Evolutionary conservation across 257 asterid species (phyloP).

Genomic region (Petunia secreta): DNA sequence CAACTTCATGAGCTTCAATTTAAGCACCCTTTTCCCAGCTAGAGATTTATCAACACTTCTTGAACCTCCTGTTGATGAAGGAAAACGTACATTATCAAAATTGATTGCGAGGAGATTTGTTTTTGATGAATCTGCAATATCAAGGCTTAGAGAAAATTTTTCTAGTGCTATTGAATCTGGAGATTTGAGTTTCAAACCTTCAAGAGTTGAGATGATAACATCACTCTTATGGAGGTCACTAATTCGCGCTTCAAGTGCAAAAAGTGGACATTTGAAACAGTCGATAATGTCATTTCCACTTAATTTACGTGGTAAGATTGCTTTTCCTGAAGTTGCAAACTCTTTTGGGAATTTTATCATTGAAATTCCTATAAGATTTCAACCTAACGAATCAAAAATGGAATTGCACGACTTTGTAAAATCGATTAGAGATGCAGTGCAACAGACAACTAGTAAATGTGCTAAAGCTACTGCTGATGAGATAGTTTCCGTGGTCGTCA

Average conservation of each 20-base stretch:
- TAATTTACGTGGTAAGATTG: constrained; percentile 22
- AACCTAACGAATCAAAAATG: no score
- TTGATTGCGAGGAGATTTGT: constrained; percentile 3
- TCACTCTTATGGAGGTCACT: no score
- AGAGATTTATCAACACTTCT: not conserved
- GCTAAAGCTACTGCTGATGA: not conserved
- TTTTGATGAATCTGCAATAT: constrained; percentile 1
- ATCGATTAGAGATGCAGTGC: no score
- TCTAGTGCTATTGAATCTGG: no score
- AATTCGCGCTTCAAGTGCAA: not conserved
- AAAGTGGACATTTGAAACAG: not conserved
- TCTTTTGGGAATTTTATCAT: constrained; percentile 30
- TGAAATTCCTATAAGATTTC: not conserved
- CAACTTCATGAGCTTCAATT: not conserved
- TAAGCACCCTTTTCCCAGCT: constrained; percentile 26
- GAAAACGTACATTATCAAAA: not conserved
- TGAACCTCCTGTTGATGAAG: not conserved
- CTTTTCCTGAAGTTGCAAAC: not conserved
- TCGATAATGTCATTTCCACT: constrained; percentile 12
- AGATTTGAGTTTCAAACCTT: not conserved
- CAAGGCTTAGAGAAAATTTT: constrained; percentile 10
- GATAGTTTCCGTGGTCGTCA: not conserved
- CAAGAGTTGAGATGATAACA: no score
- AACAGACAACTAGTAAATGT: not conserved
- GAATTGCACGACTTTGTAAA: no score